A percentile compares a stretch with the other conserved stretches of the same genome.
phyloP scores from a whole-genome alignment of 2,329 filamentous ascomycete species.

The Scedosporium aurantiacum region DNA sequence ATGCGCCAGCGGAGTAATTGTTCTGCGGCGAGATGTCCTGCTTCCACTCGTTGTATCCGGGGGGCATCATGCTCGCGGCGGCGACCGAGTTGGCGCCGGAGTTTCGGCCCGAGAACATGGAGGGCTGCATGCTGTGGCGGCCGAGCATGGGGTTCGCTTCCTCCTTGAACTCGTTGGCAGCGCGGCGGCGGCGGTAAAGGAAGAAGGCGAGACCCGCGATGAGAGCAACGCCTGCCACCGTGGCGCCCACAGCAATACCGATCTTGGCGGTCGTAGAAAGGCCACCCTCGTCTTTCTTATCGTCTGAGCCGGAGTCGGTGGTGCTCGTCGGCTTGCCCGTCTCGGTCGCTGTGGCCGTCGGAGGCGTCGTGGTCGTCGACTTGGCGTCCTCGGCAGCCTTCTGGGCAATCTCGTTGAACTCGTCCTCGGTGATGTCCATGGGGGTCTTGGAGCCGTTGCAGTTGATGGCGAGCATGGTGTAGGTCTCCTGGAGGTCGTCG shows the following conservation, averaged over 20 bases:
- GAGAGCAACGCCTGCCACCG: conserved; percentile 17
- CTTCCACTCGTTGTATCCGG: not conserved
- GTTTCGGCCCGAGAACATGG: not conserved
- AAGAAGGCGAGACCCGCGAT: conserved; percentile 16
- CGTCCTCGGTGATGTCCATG: conserved; percentile 26
- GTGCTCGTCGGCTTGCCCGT: not conserved
- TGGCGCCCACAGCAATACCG: conserved; percentile 28
- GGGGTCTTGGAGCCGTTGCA: conserved; percentile 33
- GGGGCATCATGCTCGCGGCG: not conserved
- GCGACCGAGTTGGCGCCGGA: not conserved
- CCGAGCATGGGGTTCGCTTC: conserved; percentile 6
- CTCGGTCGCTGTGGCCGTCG: conserved; percentile 4
- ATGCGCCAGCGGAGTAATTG: not conserved
- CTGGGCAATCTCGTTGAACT: conserved; percentile 24
- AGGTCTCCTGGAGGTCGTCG: conserved; percentile 29
- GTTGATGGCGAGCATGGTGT: conserved; percentile 29
- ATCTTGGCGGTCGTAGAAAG: conserved; percentile 26
- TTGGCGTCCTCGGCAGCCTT: conserved; percentile 10
- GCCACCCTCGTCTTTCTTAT: conserved; percentile 10
- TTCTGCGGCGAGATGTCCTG: not conserved
- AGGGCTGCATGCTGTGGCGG: not conserved
- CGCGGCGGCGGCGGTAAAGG: conserved; percentile 18
- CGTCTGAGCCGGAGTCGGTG: conserved; percentile 11
- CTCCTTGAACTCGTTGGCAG: conserved; percentile 8
- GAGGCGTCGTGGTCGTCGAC: conserved; percentile 8